Evolutionary conservation across 2,329 filamentous ascomycete genomes (phyloP).

Genomic region (Fusarium sp.): DNA sequence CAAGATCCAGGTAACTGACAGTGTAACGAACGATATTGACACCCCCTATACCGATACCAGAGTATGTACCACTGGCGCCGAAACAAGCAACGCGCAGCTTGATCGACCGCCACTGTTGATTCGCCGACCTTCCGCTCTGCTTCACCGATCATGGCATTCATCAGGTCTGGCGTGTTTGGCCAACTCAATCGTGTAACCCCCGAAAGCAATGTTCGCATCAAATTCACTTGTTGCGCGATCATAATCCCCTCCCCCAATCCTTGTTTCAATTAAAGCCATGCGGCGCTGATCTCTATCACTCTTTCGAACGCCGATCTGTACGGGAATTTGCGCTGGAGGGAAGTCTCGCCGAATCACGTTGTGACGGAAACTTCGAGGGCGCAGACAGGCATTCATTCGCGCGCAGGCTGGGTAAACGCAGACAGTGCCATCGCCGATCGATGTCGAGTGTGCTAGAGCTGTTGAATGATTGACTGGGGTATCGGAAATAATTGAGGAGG

Average conservation of each 20-base stretch:
- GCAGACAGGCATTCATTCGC: background rate
- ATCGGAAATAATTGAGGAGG: background rate
- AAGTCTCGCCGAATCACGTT: background rate
- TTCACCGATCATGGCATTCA: background rate
- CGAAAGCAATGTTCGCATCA: background rate
- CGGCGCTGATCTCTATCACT: background rate
- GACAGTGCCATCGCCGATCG: background rate
- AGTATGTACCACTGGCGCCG: too few species aligned
- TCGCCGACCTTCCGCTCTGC: background rate
- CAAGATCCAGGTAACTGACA: too few species aligned
- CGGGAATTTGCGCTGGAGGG: background rate
- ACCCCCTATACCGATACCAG: too few species aligned
- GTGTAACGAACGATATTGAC: too few species aligned
- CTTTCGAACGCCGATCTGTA: background rate
- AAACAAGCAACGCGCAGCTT: too few species aligned
- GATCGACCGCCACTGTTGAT: too few species aligned
- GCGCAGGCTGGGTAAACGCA: background rate
- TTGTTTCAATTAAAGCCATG: background rate
- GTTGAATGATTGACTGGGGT: background rate
- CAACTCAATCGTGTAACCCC: slow-evolving; percentile 9
- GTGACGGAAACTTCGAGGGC: background rate
- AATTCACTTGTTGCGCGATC: background rate
- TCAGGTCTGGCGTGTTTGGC: background rate
- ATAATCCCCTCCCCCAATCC: background rate
- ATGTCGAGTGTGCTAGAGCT: background rate